Conservation (phyloP, 129 eudicot species). For the Lactuca sativa region DNA sequence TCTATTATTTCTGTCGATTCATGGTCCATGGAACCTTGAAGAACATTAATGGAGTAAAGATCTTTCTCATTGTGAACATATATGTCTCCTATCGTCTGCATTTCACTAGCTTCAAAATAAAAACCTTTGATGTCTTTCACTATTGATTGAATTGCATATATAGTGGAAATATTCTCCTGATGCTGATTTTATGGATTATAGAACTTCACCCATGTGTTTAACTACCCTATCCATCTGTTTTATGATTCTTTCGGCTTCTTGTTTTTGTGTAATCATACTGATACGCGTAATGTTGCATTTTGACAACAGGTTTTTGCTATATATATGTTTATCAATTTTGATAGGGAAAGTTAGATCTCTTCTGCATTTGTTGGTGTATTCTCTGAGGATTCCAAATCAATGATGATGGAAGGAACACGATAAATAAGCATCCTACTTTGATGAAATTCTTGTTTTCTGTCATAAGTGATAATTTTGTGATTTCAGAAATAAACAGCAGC, state of each 20-base stretch:
- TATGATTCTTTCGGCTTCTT: conserved; percentile 26
- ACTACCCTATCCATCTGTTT: conserved; percentile 50
- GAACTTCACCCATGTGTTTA: conserved; percentile 44
- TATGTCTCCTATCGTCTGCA: not conserved
- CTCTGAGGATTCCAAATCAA: conserved; percentile 37
- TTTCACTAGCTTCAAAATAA: conserved; percentile 20
- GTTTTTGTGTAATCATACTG: not conserved
- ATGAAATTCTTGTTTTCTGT: conserved; percentile 40
- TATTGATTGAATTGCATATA: conserved; percentile 44
- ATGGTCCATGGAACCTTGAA: conserved; percentile 35
- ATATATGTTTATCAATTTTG: conserved; percentile 32
- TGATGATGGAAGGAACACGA: conserved; percentile 46
- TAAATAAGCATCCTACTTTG: conserved; percentile 55
- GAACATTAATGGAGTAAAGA: conserved; percentile 47
- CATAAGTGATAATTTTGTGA: conserved; percentile 28
- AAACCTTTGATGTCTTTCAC: conserved; percentile 52
- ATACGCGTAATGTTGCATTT: conserved; percentile 23
- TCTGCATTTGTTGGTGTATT: conserved; percentile 28
- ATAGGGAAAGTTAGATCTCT: conserved; percentile 34
- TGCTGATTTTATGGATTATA: conserved; percentile 38
- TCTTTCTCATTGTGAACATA: conserved; percentile 41
- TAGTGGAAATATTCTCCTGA: conserved; percentile 33
- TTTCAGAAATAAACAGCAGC: conserved; percentile 50
- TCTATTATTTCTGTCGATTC: conserved; percentile 10
- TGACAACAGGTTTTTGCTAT: conserved; percentile 34